Evolutionary conservation across 108 stramenopile genomes (phyloP), one percentile per base, ranked within the genome.

Genomic region (Phaeodactylum tricornutum): DNA sequence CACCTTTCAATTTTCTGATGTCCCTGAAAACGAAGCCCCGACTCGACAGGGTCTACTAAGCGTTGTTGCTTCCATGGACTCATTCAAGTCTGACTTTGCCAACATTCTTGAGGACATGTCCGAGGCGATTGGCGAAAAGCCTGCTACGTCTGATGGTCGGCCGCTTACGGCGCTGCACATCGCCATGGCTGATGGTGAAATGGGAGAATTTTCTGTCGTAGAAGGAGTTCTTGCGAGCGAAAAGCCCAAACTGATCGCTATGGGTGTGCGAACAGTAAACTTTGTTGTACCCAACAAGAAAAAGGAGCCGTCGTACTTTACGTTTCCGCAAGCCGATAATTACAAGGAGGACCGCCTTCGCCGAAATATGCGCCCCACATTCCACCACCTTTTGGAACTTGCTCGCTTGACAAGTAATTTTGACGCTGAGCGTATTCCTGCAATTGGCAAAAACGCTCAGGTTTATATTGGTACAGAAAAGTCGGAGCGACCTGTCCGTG

Each of bases 331-430:
- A 23, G 69, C 69, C 60, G 57, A 66, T 26, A 80, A 75, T 40
- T 96, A 67, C 67, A 62, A 53, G 44, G 94, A 96, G 57, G 91
- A 95, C 46, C 89, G 89, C 41, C 69, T 94, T 36, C 74, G 93
- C 22, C 81, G 96, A 29, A 85, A 94, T 71, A 95, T 97, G 96
- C 77, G 96, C 22, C 93, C 96, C 12, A 95, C 96, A 5, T 93
- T 94, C 78, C 87, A 89, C 67, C 92, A 97, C 47, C 62, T 94
- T 20, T 71, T 97, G 21, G 96, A 97, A 62, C 78, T 97, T 17
- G 43, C 55, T 20, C 77, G 93, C 15, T 74, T 95, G 16, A 56
- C 45, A 29, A 46, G 78, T n/a, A 93, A 92, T 75, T 93, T 76
- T 56, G 55, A 79, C 39, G 66, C 95, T 29, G 79, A 87, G 56